Conservation (phyloP, 2,329 filamentous ascomycete species). For the Lachnellula arida region DNA sequence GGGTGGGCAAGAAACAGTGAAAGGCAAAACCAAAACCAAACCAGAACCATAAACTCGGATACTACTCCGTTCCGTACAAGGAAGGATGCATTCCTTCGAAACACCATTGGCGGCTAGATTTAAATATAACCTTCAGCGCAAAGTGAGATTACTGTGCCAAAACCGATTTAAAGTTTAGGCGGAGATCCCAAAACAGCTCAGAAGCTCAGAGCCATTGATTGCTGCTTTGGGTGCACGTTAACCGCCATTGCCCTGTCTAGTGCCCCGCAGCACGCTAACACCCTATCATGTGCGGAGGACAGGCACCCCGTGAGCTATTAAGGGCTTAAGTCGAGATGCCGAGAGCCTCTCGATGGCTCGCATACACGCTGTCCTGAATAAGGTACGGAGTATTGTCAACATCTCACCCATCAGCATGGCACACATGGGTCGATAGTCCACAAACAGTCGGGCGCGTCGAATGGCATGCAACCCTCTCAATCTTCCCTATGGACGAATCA, state of each 20-base stretch:
- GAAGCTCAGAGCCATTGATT: neutral
- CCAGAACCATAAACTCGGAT: neutral
- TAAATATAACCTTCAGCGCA: no score
- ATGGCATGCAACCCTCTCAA: slow-evolving; percentile 14
- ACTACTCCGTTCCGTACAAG: neutral
- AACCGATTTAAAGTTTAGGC: neutral
- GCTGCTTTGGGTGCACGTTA: neutral
- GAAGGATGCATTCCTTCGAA: neutral
- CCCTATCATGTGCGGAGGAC: neutral
- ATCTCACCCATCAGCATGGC: neutral
- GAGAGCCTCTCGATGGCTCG: slow-evolving; percentile 14
- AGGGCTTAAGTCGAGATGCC: slow-evolving; percentile 6
- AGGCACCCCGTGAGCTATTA: slow-evolving; percentile 2
- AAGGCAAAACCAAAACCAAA: no score
- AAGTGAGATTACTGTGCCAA: neutral
- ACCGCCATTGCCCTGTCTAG: neutral
- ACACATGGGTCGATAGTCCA: neutral
- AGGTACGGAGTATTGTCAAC: neutral
- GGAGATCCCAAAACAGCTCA: neutral
- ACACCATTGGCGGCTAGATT: neutral
- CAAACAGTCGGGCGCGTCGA: slow-evolving; percentile 14
- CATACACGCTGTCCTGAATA: slow-evolving; percentile 19
- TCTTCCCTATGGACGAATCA: slow-evolving; percentile 12
- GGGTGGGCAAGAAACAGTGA: no score
- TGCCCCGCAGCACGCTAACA: neutral